These are phyloP conservation scores for Achaetomium macrosporum DNA, from an alignment of 2,329 filamentous ascomycete species.

Conservation along the genomic window DNA sequence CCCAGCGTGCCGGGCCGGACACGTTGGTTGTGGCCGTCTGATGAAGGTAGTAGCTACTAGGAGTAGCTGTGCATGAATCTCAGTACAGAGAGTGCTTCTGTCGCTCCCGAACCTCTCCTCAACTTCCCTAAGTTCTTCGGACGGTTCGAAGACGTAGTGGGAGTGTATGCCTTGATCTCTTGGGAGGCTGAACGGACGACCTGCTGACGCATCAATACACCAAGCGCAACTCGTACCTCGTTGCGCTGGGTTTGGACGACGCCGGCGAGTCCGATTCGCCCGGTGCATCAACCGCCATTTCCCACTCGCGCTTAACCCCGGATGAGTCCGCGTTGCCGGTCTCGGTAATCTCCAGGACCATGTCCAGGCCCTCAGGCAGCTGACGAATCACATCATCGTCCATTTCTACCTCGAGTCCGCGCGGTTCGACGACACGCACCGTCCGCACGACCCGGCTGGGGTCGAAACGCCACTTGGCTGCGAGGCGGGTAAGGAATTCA, in stretches of 20 bases:
- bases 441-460: constrained; percentile 63
- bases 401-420: constrained; percentile 75
- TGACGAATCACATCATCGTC: constrained; percentile 86
- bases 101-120: too few relatives aligned
- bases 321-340: constrained; percentile 32
- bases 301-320: constrained; percentile 51
- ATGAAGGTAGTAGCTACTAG: too few relatives aligned
- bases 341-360: constrained; percentile 64
- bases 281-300: constrained; percentile 52
- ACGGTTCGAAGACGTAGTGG: too few relatives aligned
- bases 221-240: constrained; percentile 41
- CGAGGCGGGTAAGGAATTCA: constrained; percentile 67
- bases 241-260: constrained; percentile 21
- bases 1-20: too few relatives aligned
- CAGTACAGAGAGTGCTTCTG: too few relatives aligned
- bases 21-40: too few relatives aligned
- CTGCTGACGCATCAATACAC: constrained; percentile 34
- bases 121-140: too few relatives aligned
- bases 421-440: constrained; percentile 64
- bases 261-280: constrained; percentile 33
- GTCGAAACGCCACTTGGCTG: constrained; percentile 76
- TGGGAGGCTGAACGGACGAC: too few relatives aligned
- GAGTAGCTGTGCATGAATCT: too few relatives aligned
- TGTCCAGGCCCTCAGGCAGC: constrained; percentile 85
- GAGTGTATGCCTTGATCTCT: too few relatives aligned